phyloP scores from a whole-genome alignment of 345 rosid species.

The Pugionium dolabratum region DNA sequence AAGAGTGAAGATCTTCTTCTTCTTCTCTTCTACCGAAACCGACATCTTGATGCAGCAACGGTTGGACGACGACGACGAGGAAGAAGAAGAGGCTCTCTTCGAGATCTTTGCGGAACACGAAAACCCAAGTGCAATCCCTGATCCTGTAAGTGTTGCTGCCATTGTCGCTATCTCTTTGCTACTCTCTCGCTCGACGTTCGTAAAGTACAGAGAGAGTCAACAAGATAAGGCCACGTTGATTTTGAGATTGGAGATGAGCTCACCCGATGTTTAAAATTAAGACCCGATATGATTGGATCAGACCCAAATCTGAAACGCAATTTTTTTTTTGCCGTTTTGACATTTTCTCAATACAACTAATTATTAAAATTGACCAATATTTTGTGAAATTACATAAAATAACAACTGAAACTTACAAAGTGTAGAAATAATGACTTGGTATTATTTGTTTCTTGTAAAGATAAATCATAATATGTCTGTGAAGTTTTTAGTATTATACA shows the following conservation, averaged over 20 bases:
- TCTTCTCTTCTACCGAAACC: constrained; percentile 64
- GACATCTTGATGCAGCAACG: constrained; percentile 56
- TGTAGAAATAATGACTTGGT: not conserved
- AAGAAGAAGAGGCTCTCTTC: constrained; percentile 25
- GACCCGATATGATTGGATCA: not conserved
- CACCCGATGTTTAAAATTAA: not conserved
- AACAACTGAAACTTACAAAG: not conserved
- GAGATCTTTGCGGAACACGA: constrained; percentile 49
- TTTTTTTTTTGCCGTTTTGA: not conserved
- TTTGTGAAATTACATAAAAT: constrained; percentile 1
- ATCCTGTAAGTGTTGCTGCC: constrained; percentile 56
- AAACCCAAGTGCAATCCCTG: constrained; percentile 50
- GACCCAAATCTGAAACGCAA: not conserved
- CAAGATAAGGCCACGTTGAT: constrained; percentile 17
- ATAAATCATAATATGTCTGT: not conserved
- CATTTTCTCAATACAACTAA: not conserved
- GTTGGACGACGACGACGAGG: constrained; percentile 27
- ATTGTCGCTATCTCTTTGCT: constrained; percentile 24
- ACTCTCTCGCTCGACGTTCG: not conserved
- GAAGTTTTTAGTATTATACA: not conserved
- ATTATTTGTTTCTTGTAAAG: not conserved
- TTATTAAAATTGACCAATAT: not conserved
- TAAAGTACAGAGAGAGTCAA: constrained; percentile 7
- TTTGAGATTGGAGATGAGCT: not conserved
- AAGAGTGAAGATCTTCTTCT: constrained; percentile 56